Percentiles rank a stretch among this genome's conserved stretches.
Conservation (phyloP, 2,329 filamentous ascomycete genomes). For the Harringtonia aguacate region DNA sequence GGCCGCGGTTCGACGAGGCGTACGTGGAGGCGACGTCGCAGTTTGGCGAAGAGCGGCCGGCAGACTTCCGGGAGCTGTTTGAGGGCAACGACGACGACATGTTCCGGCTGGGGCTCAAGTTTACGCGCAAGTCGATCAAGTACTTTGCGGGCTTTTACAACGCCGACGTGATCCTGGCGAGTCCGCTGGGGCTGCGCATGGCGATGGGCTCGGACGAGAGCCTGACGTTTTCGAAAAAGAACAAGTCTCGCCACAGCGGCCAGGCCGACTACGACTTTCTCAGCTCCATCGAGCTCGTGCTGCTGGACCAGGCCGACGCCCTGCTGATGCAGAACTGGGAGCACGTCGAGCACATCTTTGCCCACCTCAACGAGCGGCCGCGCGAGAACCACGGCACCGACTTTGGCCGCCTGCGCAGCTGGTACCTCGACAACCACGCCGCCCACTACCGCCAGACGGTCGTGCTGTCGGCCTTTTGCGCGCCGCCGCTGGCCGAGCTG, state of each 20-base stretch:
- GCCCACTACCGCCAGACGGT: conserved; percentile 77
- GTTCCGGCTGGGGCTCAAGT: conserved; percentile 92
- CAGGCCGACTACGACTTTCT: conserved; percentile 78
- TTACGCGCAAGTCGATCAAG: conserved; percentile 91
- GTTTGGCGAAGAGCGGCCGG: conserved; percentile 50
- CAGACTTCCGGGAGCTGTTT: conserved; percentile 83
- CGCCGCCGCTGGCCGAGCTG: conserved; percentile 76
- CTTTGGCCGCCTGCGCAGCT: conserved; percentile 78
- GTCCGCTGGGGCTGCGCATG: conserved; percentile 79
- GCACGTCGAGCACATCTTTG: conserved; percentile 84
- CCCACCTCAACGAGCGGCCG: conserved; percentile 83
- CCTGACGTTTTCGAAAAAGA: conserved; percentile 35
- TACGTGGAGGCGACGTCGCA: conserved; percentile 58
- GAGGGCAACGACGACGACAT: conserved; percentile 95
- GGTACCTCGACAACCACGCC: conserved; percentile 87
- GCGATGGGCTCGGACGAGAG: conserved; percentile 72
- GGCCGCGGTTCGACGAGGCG: conserved; percentile 78
- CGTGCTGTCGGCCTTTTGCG: conserved; percentile 70
- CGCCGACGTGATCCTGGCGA: conserved; percentile 89
- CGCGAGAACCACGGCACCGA: conserved; percentile 86
- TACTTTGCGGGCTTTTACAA: conserved; percentile 94
- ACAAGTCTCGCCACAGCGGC: conserved; percentile 24
- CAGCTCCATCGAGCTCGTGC: conserved; percentile 81
- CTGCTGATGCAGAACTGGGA: conserved; percentile 98
- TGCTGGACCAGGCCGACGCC: conserved; percentile 87